Conservation (phyloP, 345 rosid genomes). For the Brassica cretica region DNA sequence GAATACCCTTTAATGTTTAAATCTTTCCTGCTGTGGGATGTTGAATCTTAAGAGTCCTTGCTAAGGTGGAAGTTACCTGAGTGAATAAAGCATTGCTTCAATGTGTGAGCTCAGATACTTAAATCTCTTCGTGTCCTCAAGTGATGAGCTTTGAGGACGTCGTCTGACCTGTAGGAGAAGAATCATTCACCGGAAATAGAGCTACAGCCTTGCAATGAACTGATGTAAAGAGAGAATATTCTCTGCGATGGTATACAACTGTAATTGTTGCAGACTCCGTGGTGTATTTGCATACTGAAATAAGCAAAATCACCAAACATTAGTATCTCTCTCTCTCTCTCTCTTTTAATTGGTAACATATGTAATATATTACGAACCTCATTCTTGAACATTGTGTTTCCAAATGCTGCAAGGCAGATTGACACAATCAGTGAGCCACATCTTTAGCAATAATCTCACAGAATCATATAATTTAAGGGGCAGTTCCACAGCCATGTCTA, state of each 20-base stretch:
- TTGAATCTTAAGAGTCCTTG: neutral
- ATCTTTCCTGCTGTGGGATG: constrained; percentile 40
- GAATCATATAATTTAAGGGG: neutral
- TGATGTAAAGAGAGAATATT: constrained; percentile 30
- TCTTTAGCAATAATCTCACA: neutral
- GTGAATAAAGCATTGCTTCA: constrained; percentile 46
- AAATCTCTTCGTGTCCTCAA: constrained; percentile 51
- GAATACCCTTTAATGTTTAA: constrained; percentile 52
- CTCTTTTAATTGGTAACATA: neutral
- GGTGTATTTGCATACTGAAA: constrained; percentile 46
- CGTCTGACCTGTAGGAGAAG: constrained; percentile 47
- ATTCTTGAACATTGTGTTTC: neutral
- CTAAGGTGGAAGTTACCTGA: constrained; percentile 42
- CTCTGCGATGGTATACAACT: constrained; percentile 43
- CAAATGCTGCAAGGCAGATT: constrained; percentile 12
- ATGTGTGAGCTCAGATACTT: constrained; percentile 46
- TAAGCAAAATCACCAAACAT: constrained; percentile 6
- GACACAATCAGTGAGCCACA: constrained; percentile 2
- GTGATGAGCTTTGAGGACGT: constrained; percentile 34
- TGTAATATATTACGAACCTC: constrained; percentile 17
- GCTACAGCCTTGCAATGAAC: neutral
- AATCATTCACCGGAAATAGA: neutral
- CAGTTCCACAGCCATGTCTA: constrained; percentile 7
- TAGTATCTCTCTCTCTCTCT: neutral
- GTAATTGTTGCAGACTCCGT: constrained; percentile 30